Base-by-base conservation (phyloP, 345 rosid species). In the Balakata baccata region DNA sequence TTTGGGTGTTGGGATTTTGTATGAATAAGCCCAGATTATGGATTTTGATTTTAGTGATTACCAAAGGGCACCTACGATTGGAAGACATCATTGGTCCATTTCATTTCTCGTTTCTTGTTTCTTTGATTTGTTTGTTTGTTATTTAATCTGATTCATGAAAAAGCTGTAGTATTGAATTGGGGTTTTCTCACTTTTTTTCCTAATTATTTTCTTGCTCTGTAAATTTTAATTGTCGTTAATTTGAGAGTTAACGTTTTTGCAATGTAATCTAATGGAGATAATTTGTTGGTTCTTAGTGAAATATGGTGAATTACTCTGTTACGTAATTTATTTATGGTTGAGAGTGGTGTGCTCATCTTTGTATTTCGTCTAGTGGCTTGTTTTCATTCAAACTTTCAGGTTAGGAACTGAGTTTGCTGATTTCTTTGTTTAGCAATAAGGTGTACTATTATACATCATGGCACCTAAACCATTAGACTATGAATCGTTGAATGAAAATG, bases 401-500 rank as follows among this genome's bases (percentile, higher is more conserved):
- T 1, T 39, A 13, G 59, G 34, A 66, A 51, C 66, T 45, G 43
- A 41, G 4, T 69, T 69, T 56, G 8, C 38, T 72, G 9, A n/a
- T 38, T 70, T 69, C 18, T 29, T 37, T 67, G 39, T 18, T 79
- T 61, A 52, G 29, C 63, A 18, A 39, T 10, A 52, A 77, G 81
- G 63, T 11, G n/a, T 45, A 50, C 52, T 64, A 18, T 38, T 17
- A 52, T 37, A 58, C 64, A 65, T 74, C 83, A 95, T 94, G 97
- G 89, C 93, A 52, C 82, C 82, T 18, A 84, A 79, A 75, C 87
- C 85, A 73, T 82, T 94, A 74, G 97, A 89, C 84, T 88, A 90
- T 41, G 97, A 95, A 65, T 49, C 79, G 6, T 72, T 95, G 81
- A 95, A 95, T 67, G 94, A 90, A 77, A 92, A 95, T 52, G 96